Evolutionary conservation across 352 stramenopile species (phyloP), one percentile per base, ranked within the genome.

Genomic region (Globisporangium solare): DNA sequence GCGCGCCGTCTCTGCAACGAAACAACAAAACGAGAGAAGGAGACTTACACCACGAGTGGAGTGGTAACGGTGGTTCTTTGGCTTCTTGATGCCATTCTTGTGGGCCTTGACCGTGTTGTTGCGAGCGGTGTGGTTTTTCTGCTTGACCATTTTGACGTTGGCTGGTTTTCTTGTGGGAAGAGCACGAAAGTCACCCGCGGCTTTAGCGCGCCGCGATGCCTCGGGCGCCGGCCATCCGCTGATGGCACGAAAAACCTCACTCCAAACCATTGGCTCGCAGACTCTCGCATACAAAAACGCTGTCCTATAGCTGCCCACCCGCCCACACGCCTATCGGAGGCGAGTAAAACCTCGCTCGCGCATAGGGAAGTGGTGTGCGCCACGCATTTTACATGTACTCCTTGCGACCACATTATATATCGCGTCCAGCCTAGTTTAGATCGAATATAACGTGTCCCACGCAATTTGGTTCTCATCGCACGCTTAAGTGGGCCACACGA

Each of bases 41-140:
- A 31, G 21, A 91, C 84, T 61, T 88, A 96, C 86, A 62, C 94
- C 96, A 70, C 89, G 88, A 65, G 92, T 97, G 47, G 87, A 97
- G 65, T 97, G 81, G 77, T 97, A 98, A 72, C 94, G 94, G 73
- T 94, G 89, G 71, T 89, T 88, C 79, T 98, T 97, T 64, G 90
- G 91, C 89, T 98, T 98, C 79, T 98, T 98, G 77, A 99, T 98
- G 67, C 96, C 96, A 74, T 98, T 98, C 73, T 85, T 85, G 74
- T 98, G 94, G 54, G 95, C 96, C 88, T 99, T 99, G 78, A 97
- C 88, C 60, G 93, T 98, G 67, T 97, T 93, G 88, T 99, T 99
- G 78, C 97, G 94, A 66, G 92, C 92, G 60, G 94, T 98, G 81
- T 97, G 96, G 82, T 99, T 98, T 92, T 99, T 99, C 93, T 97